phyloP scores from a whole-genome alignment of 768 basidiomycete genomes.

The Sistotremastrum suecicum region DNA sequence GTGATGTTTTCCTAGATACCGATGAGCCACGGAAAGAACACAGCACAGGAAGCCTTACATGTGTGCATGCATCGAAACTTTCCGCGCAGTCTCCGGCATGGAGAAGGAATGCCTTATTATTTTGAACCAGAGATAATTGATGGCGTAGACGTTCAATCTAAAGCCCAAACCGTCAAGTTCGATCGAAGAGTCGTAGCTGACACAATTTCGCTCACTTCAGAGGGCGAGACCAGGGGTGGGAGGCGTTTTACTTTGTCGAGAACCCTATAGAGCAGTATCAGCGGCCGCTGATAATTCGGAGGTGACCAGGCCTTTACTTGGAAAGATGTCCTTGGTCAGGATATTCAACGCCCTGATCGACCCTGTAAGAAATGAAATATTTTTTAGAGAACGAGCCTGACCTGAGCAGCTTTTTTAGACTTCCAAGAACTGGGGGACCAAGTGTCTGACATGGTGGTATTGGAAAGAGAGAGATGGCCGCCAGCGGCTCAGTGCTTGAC shows the following conservation, averaged over 20 bases:
- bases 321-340: slow-evolving; percentile 47
- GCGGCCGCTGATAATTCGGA: slow-evolving; percentile 5
- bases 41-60: slow-evolving; percentile 32
- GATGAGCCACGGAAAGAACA: slow-evolving; percentile 2
- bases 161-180: background rate
- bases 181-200: background rate
- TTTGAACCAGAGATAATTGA: slow-evolving; percentile 68
- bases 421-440: slow-evolving; percentile 81
- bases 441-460: background rate
- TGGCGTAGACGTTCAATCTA: slow-evolving; percentile 75
- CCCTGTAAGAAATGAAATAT: slow-evolving; percentile 24
- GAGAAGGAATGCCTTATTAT: slow-evolving; percentile 81
- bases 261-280: slow-evolving; percentile 32
- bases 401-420: slow-evolving; percentile 63
- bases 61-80: slow-evolving; percentile 82
- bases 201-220: slow-evolving; percentile 47
- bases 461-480: background rate
- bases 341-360: slow-evolving; percentile 35
- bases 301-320: slow-evolving; percentile 23
- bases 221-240: slow-evolving; percentile 85
- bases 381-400: slow-evolving; percentile 13
- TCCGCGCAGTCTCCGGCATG: slow-evolving; percentile 99
- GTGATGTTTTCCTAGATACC: slow-evolving; percentile 63
- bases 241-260: slow-evolving; percentile 62
- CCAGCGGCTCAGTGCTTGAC: too few relatives aligned